Evolutionary conservation across 306 rosid genomes (phyloP).

Genomic region (Cajanus cajan): DNA sequence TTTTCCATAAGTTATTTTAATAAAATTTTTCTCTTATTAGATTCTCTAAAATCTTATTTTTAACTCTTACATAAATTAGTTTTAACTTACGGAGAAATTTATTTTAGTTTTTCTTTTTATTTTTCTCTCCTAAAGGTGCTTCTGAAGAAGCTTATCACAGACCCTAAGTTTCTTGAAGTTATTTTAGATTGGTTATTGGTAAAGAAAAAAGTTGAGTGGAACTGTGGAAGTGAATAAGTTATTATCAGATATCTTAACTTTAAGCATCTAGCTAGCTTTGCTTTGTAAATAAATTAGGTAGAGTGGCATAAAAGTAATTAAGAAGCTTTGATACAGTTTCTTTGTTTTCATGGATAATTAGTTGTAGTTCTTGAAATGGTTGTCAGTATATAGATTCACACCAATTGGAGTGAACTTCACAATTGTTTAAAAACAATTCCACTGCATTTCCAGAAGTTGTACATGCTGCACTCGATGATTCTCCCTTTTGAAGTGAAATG

Average conservation of each 20-base stretch:
- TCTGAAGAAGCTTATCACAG: too few species aligned
- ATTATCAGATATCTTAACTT: neutral
- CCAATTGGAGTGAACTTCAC: neutral
- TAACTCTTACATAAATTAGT: too few species aligned
- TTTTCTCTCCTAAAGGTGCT: too few species aligned
- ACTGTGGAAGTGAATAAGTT: neutral
- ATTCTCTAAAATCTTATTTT: too few species aligned
- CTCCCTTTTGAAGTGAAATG: neutral
- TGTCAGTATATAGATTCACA: neutral
- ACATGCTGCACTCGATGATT: neutral
- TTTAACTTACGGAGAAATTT: too few species aligned
- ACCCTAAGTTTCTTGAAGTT: neutral
- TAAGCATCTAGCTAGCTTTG: neutral
- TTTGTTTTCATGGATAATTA: neutral
- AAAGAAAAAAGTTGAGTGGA: constrained; percentile 1
- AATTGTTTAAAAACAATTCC: neutral
- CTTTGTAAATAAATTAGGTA: neutral
- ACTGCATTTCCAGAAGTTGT: neutral
- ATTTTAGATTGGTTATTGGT: neutral
- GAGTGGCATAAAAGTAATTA: neutral
- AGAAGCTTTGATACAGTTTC: neutral
- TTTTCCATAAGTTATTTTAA: too few species aligned
- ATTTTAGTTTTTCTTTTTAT: too few species aligned
- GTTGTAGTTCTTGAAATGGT: neutral
- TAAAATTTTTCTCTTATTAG: too few species aligned